A percentile compares a stretch with the other conserved stretches of the same genome.
phyloP scores from a whole-genome alignment of 75 land plant genomes.

The Cunninghamia lanceolata region DNA sequence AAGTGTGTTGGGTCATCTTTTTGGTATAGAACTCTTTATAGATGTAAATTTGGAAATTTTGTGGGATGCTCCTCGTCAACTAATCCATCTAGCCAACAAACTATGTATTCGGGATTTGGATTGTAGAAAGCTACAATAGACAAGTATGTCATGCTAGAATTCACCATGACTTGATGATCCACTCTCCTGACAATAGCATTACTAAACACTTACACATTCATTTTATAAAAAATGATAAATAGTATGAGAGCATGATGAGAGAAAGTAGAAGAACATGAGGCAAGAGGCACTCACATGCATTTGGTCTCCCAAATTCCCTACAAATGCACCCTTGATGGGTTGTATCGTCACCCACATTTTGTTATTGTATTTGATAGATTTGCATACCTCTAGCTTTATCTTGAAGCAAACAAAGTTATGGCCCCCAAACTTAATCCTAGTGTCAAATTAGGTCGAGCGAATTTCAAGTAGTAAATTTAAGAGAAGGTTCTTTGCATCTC shows the following conservation, averaged over 20 bases:
- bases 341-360: conserved; percentile 24
- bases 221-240: no score
- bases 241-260: no score
- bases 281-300: conserved; percentile 10
- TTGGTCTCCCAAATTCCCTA: conserved; percentile 30
- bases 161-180: conserved; percentile 77
- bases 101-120: conserved; percentile 48
- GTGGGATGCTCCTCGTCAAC: conserved; percentile 48
- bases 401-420: conserved; percentile 33
- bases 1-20: conserved; percentile 32
- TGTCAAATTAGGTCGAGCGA: conserved; percentile 32
- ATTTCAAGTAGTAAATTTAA: conserved; percentile 39
- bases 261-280: no score
- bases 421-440: conserved; percentile 29
- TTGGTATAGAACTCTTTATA: conserved; percentile 46
- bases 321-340: conserved; percentile 21
- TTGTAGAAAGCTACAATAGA: conserved; percentile 69
- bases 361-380: conserved; percentile 16
- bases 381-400: conserved; percentile 30
- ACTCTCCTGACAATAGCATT: conserved; percentile 65
- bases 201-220: conserved; percentile 23
- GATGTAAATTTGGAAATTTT: conserved; percentile 7
- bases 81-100: conserved; percentile 56
- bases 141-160: conserved; percentile 49
- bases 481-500: conserved; percentile 12